Conservation (phyloP, 78 protist species). For the Dictyostelium brefeldianum region DNA sequence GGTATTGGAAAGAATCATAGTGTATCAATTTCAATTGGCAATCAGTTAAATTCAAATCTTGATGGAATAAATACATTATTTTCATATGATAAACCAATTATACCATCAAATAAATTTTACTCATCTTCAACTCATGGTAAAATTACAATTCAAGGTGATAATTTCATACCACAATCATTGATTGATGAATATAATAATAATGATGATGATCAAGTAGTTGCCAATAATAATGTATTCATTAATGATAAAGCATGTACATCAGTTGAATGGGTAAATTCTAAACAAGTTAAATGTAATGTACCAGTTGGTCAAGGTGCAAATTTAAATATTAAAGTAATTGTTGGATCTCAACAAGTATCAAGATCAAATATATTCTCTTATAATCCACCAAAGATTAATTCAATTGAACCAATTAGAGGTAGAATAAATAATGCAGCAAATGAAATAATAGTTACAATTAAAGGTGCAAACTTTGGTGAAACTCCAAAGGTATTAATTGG, state of each 20-base stretch:
- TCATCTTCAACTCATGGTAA: slow-evolving; percentile 12
- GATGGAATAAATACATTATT: no score
- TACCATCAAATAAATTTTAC: neutral
- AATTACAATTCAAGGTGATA: slow-evolving; percentile 20
- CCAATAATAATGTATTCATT: neutral
- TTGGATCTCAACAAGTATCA: slow-evolving; percentile 15
- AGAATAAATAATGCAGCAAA: neutral
- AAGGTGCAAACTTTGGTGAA: slow-evolving; percentile 35
- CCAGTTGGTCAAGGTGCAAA: slow-evolving; percentile 45
- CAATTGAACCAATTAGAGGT: slow-evolving; percentile 31
- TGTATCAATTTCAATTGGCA: neutral
- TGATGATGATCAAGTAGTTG: slow-evolving; percentile 10
- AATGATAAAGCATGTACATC: slow-evolving; percentile 7
- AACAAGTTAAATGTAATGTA: slow-evolving; percentile 11
- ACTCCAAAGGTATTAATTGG: slow-evolving; percentile 22
- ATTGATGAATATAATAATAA: neutral
- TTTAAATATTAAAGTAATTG: slow-evolving; percentile 8
- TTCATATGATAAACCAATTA: neutral
- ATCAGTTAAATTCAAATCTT: neutral
- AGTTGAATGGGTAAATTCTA: slow-evolving; percentile 14
- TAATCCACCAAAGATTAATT: slow-evolving; percentile 10
- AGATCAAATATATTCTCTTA: slow-evolving; percentile 19
- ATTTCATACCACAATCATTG: slow-evolving; percentile 40
- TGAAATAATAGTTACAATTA: neutral
- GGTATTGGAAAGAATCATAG: slow-evolving; percentile 2